Percentiles rank a stretch among this genome's conserved stretches.
phyloP scores from a whole-genome alignment of 352 stramenopile genomes.

The Globisporangium sylvaticum region DNA sequence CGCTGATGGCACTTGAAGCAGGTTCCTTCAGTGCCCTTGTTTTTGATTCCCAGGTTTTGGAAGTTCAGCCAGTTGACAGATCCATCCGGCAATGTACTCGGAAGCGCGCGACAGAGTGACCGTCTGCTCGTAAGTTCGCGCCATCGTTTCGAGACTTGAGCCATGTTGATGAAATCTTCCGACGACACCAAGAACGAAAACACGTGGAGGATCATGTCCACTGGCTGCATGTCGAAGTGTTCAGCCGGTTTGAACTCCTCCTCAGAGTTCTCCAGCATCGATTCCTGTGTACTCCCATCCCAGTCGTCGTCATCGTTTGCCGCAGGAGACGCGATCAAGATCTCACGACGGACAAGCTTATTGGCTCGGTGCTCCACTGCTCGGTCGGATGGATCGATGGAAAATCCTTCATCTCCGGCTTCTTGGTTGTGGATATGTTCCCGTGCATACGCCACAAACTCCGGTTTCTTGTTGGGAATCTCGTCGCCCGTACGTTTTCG shows the following conservation, averaged over 20 bases:
- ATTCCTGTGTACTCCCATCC: conserved; percentile 36
- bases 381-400: conserved; percentile 80
- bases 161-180: conserved; percentile 68
- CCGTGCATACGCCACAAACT: conserved; percentile 69
- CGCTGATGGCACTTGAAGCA: conserved; percentile 87
- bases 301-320: conserved; percentile 78
- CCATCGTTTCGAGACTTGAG: conserved; percentile 76
- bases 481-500: conserved; percentile 17
- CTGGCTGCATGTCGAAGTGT: conserved; percentile 82
- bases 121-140: conserved; percentile 66
- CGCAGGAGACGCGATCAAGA: conserved; percentile 77
- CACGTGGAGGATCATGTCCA: conserved; percentile 86
- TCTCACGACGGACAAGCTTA: conserved; percentile 81
- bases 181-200: conserved; percentile 81
- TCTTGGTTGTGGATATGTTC: conserved; percentile 82
- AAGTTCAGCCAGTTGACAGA: conserved; percentile 88
- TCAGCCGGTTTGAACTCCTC: conserved; percentile 41
- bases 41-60: conserved; percentile 87
- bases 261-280: conserved; percentile 29
- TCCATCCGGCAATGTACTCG: conserved; percentile 62
- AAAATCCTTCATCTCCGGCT: conserved; percentile 76
- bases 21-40: conserved; percentile 86
- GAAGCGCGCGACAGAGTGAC: conserved; percentile 67
- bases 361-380: conserved; percentile 80
- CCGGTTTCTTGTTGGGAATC: conserved; percentile 9